phyloP scores from a whole-genome alignment of 768 basidiomycete species.

The Lyophyllum decastes region DNA sequence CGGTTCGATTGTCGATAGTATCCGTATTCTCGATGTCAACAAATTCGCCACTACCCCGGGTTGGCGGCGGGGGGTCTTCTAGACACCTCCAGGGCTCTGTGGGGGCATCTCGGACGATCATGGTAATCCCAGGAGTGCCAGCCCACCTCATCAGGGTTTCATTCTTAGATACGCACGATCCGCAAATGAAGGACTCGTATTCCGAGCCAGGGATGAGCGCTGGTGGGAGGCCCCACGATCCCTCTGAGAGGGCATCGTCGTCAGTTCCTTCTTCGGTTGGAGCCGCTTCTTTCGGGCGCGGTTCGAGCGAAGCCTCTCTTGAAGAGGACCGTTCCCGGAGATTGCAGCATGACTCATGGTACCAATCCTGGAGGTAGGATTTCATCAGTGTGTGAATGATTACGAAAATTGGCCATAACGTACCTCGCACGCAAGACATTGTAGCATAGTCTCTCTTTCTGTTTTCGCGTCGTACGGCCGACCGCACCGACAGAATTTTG shows the following conservation, averaged over 20 bases:
- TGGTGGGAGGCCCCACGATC: slow-evolving; percentile 65
- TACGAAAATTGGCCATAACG: slow-evolving; percentile 25
- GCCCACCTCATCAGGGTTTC: slow-evolving; percentile 59
- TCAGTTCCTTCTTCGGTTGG: slow-evolving; percentile 27
- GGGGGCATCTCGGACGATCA: slow-evolving; percentile 58
- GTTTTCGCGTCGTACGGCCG: slow-evolving; percentile 68
- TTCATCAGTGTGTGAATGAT: slow-evolving; percentile 10
- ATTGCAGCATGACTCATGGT: slow-evolving; percentile 87
- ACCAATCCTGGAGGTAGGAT: slow-evolving; percentile 73
- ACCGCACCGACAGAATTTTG: slow-evolving; percentile 75
- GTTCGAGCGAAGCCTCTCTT: slow-evolving; percentile 40
- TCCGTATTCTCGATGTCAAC: slow-evolving; percentile 26
- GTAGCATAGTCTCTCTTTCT: slow-evolving; percentile 86
- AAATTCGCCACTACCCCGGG: slow-evolving; percentile 21
- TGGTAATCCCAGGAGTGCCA: slow-evolving; percentile 65
- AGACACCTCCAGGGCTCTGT: slow-evolving; percentile 55
- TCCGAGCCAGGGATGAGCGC: slow-evolving; percentile 66
- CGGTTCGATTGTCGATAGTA: slow-evolving; percentile 16
- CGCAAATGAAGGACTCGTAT: slow-evolving; percentile 79
- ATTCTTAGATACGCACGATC: slow-evolving; percentile 60
- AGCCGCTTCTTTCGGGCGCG: slow-evolving; percentile 18
- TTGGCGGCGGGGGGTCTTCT: slow-evolving; percentile 26
- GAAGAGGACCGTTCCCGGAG: slow-evolving; percentile 65
- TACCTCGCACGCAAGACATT: slow-evolving; percentile 86
- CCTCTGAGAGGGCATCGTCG: slow-evolving; percentile 57